These are phyloP conservation scores for Isabelozyma gotoi DNA, from an alignment of 805 yeast species.

Conservation along the genomic window DNA sequence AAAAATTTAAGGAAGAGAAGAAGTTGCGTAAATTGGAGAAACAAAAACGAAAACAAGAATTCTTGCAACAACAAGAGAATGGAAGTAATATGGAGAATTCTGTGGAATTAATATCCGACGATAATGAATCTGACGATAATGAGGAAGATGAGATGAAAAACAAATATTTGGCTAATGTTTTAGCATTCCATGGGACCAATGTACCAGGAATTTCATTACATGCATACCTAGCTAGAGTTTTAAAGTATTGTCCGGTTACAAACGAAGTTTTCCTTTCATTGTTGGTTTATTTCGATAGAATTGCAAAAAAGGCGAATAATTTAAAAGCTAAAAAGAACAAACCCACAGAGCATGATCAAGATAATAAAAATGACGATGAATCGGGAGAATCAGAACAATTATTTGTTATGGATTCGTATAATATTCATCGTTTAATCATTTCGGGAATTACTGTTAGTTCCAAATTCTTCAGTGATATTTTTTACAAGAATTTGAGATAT, in stretches of 20 bases:
- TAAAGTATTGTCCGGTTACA: slow-evolving; percentile 97
- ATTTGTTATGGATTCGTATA: slow-evolving; percentile 94
- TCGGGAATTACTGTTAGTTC: slow-evolving; percentile 95
- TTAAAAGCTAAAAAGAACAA: slow-evolving; percentile 22
- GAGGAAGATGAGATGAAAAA: slow-evolving; percentile 46
- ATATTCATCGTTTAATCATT: slow-evolving; percentile 89
- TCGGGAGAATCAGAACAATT: slow-evolving; percentile 45
- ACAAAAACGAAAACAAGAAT: slow-evolving; percentile 3
- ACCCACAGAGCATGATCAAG: slow-evolving; percentile 4
- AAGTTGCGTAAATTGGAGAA: slow-evolving; percentile 24
- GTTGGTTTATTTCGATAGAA: slow-evolving; percentile 90
- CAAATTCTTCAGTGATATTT: slow-evolving; percentile 91
- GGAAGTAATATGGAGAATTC: slow-evolving; percentile 9
- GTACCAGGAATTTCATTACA: slow-evolving; percentile 93
- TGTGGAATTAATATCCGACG: slow-evolving; percentile 14
- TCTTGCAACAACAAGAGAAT: slow-evolving; percentile 4
- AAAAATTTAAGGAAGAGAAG: slow-evolving; percentile 33
- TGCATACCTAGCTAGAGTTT: slow-evolving; percentile 84
- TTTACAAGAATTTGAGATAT: slow-evolving; percentile 90
- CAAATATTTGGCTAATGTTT: slow-evolving; percentile 62
- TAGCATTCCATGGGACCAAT: slow-evolving; percentile 94
- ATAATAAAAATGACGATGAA: slow-evolving; percentile 14
- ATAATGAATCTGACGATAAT: slow-evolving; percentile 25
- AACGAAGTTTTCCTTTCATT: slow-evolving; percentile 91
- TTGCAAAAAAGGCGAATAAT: slow-evolving; percentile 78